These are phyloP conservation scores for Lactarius trivialis DNA, from an alignment of 768 basidiomycete genomes.

Conservation along the genomic window DNA sequence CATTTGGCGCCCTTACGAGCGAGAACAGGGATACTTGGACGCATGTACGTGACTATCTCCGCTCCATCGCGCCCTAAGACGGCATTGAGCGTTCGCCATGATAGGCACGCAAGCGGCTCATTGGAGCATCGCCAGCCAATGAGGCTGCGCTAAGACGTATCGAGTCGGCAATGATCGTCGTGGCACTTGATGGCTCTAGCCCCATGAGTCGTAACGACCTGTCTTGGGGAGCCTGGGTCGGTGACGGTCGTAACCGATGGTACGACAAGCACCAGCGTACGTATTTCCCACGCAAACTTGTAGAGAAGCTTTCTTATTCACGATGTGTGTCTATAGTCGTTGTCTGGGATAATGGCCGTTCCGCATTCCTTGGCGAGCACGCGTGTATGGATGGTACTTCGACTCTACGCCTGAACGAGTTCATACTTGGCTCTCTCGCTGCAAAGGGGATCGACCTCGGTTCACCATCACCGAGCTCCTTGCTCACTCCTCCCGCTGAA, in stretches of 20 bases:
- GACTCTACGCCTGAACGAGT: constrained; percentile 93
- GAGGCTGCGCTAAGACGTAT: constrained; percentile 64
- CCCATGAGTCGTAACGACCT: constrained; percentile 79
- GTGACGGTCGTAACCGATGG: constrained; percentile 85
- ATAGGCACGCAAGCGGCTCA: constrained; percentile 52
- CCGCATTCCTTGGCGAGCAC: constrained; percentile 86
- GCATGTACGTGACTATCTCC: constrained; percentile 41
- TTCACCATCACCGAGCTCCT: constrained; percentile 25
- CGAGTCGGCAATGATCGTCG: constrained; percentile 83
- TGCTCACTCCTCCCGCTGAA: constrained; percentile 45
- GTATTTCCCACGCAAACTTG: constrained; percentile 26
- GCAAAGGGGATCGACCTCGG: constrained; percentile 76
- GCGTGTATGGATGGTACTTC: constrained; percentile 93
- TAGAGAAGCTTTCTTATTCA: background rate
- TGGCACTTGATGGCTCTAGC: constrained; percentile 76
- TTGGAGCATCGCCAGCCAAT: constrained; percentile 62
- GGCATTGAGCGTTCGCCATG: background rate
- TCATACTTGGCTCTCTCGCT: constrained; percentile 71
- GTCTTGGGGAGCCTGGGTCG: constrained; percentile 82
- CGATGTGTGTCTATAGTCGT: constrained; percentile 53
- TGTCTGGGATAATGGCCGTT: constrained; percentile 91
- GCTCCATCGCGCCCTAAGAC: constrained; percentile 12
- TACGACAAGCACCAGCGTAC: constrained; percentile 94
- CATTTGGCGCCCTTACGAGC: constrained; percentile 76
- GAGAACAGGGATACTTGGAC: constrained; percentile 92